Evolutionary conservation across 768 basidiomycete species (phyloP), one percentile per base, ranked within the genome.

Genomic region (Rhodotorula graminis): DNA sequence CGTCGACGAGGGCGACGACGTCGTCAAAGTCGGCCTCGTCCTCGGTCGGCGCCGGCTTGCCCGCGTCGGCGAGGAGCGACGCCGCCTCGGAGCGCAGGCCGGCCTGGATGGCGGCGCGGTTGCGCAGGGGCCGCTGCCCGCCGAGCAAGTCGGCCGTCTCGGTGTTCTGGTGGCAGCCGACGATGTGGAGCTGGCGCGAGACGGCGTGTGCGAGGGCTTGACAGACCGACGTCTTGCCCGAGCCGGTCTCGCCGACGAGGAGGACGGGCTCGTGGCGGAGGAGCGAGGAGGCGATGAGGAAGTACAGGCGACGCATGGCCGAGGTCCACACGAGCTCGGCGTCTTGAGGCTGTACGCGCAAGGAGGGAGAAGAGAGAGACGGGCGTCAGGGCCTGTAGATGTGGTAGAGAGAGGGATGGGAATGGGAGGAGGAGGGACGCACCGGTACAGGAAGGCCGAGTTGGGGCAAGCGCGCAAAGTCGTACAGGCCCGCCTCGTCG

Each of bases 81-180:
- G 61, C n/a, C 3, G 77, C 75, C 52, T 78, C 71, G 3, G 42
- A 40, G 14, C 47, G 33, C 3, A 85, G 80, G 46, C 87, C 86
- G 2, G 84, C 84, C 74, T 87, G 85, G 19, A 84, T 69, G 10
- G 86, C 81, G 29, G 83, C 82, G 31, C 90, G 87, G 81, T 91
- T 92, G 44, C 95, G 88, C 19, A 92, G 83, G 11, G 95, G 95
- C 47, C 95, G 86, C 75, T 96, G 86, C 50, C 93, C 91, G 29
- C 96, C 96, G 63, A 98, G 91, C 33, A 99, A 84, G 80, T 99
- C 96, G 19, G 94, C 92, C 0, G 95, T 96, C 82, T 99, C 96
- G 40, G 94, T 98, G 79, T 96, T 97, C 81, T 96, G 93, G 80
- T 99, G 96, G 78, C 96, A 98, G 76, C 92, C 98, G 74, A 99